Percentiles rank a stretch among this genome's conserved stretches.
Evolutionary conservation across 495 filamentous ascomycete genomes (phyloP).

Genomic region (Xylaria nigripes): DNA sequence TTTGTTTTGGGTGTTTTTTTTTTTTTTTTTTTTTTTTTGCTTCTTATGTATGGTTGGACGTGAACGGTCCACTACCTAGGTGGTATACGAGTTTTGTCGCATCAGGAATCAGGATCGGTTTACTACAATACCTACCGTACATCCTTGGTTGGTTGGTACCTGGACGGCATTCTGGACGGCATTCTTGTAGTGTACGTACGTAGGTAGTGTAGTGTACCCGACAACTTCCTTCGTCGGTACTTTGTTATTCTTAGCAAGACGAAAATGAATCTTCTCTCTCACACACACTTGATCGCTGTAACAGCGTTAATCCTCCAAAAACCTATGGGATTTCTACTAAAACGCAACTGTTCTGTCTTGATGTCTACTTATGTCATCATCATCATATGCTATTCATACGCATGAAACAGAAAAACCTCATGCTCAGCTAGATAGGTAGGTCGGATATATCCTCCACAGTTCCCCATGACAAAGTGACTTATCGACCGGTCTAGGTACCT

Average conservation of each 20-base stretch:
- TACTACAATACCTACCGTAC: background rate
- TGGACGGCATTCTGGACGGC: background rate
- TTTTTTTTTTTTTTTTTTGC: background rate
- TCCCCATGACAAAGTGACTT: background rate
- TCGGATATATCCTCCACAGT: background rate
- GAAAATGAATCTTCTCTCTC: background rate
- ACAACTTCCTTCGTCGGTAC: no score
- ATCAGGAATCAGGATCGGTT: background rate
- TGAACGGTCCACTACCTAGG: background rate
- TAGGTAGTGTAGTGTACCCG: background rate
- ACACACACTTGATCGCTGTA: no score
- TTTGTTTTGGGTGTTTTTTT: no score
- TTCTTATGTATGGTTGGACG: background rate
- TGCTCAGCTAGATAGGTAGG: background rate
- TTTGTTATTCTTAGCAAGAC: conserved; percentile 8
- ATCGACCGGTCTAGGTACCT: background rate
- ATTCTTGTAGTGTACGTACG: background rate
- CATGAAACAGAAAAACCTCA: background rate
- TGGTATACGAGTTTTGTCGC: background rate
- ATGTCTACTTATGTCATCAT: no score
- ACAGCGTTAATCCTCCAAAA: no score
- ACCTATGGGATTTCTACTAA: no score
- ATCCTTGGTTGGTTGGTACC: background rate
- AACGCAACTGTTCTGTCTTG: no score
- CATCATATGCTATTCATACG: no score